Evolutionary conservation across 225 moss, liverwort and hornwort genomes (phyloP), one percentile per base, ranked within the genome.

Genomic region (Pseudisothecium myosuroides): DNA sequence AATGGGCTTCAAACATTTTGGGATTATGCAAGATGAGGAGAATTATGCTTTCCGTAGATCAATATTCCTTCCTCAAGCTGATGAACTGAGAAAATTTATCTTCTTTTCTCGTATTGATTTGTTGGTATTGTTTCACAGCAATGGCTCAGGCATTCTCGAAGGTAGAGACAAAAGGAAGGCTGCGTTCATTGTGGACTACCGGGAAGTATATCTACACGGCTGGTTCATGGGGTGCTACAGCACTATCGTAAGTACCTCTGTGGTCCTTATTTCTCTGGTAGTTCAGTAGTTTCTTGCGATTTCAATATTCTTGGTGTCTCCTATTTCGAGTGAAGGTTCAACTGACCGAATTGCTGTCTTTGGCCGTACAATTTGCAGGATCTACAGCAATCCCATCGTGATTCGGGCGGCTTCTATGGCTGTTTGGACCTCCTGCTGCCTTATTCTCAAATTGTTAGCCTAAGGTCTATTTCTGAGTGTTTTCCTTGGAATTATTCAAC

Each of bases 381-480:
- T 95, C n/a, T 97, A 91, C 77, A 94, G 93, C 80, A 95, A 97
- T 87, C 96, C 94, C 50, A 77, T 95, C 13, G 93, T 96, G 85
- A 92, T 96, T 87, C 94, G 96, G 88, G 96, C 98, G 74, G 96
- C 94, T 84, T 89, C 93, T 63, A 95, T 98, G 96, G 98, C 95
- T 72, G 91, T 96, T 77, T 97, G 97, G 98, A 98, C 98, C 27
- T 96, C 96, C 68, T 98, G 96, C 91, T 95, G 95, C 86, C 87
- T 97, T 49, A 91, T 93, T 81, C 90, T 95, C 82, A 88, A 89
- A 69, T 31, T 89, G 49, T 56, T 93, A 45, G 71, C 86, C 28
- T 86, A 81, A 62, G 85, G 37, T 54, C 74, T 76, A 76, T n/a
- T 72, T 85, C 49, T 62, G 62, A 84, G 83, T 59, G 36, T 64